Evolutionary conservation across 1,139 yeast species (phyloP), one percentile per base, ranked within the genome.

Genomic region (Candida sanyaensis): DNA sequence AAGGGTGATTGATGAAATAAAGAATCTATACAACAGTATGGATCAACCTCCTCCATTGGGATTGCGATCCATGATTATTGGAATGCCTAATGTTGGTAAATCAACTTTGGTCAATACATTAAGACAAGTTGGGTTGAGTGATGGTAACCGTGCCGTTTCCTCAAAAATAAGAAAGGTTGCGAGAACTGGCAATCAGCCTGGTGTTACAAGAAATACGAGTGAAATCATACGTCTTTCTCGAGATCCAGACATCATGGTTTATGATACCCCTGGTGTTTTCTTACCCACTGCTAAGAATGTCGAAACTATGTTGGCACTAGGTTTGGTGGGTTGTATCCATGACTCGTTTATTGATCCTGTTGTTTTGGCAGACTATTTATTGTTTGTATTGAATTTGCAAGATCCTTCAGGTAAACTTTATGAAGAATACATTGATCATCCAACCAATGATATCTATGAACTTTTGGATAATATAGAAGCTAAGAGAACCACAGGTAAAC

Each of bases 41-140:
- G 65, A 63, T 6, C 83, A 92, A 0, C 83, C 86, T 1, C 93
- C 96, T 0, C 97, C 97, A 0, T 67, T 91, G 47, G 98, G 99
- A 0, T 69, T 88, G 43, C 69, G 92, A 33, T 65, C 88, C 45
- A 74, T 92, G 73, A 82, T 93, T 43, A 84, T 88, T 9, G 99
- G 99, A 0, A 88, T 93, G 96, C 99, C 99, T 1, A 93, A 93
- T 63, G 96, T 91, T n/a, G 99, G 99, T 1, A 93, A 93, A 64
- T 88, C 96, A n/a, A 87, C 96, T 0, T 68, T 93, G 48, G 86
- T 92, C 10, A 93, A 93, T 61, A 77, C 86, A 0, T 68, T 93
- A 45, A 69, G 97, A 48, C 73, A 73, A 23, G 79, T 78, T 2
- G 89, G 90, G 2, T 47, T 57, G 23, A 46, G 44, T 5, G 55